phyloP scores from a whole-genome alignment of 2,329 filamentous ascomycete species.

The Sphaerostilbella broomeana region DNA sequence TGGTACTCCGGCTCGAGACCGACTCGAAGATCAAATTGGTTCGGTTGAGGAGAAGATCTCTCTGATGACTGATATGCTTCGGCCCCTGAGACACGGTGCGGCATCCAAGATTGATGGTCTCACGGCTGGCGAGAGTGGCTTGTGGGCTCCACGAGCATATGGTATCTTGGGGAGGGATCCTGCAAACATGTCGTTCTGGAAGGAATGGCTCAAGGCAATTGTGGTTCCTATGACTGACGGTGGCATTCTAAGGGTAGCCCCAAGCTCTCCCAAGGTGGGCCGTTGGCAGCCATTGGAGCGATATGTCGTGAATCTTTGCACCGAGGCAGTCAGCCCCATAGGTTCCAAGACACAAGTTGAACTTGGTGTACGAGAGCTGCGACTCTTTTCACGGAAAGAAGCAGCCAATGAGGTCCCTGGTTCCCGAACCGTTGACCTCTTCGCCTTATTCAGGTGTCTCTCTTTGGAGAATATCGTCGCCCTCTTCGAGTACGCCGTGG shows the following conservation, averaged over 20 bases:
- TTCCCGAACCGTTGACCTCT: conserved; percentile 84
- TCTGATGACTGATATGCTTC: conserved; percentile 91
- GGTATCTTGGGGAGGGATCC: conserved; percentile 83
- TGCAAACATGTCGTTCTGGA: conserved; percentile 87
- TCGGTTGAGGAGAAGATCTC: conserved; percentile 94
- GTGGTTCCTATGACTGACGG: conserved; percentile 95
- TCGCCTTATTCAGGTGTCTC: conserved; percentile 82
- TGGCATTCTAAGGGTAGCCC: conserved; percentile 70
- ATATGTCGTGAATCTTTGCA: conserved; percentile 95
- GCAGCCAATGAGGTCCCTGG: conserved; percentile 89
- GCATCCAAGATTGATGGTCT: conserved; percentile 96
- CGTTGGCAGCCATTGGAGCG: conserved; percentile 95
- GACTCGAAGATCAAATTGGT: conserved; percentile 88
- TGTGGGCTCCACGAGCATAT: conserved; percentile 93
- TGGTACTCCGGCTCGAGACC: conserved; percentile 73
- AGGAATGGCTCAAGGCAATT: conserved; percentile 92
- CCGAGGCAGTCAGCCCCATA: conserved; percentile 85
- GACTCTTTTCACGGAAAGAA: conserved; percentile 88
- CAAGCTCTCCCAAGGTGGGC: conserved; percentile 83
- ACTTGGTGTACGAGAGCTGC: conserved; percentile 78
- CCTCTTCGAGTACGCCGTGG: conserved; percentile 85
- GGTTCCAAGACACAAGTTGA: conserved; percentile 95
- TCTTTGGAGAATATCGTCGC: conserved; percentile 89
- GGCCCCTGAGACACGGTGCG: conserved; percentile 86
- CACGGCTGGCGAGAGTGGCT: conserved; percentile 87